Evolutionary conservation across 1,139 yeast genomes (phyloP).

Genomic region (Hemisphaericaspora xylanilytica): DNA sequence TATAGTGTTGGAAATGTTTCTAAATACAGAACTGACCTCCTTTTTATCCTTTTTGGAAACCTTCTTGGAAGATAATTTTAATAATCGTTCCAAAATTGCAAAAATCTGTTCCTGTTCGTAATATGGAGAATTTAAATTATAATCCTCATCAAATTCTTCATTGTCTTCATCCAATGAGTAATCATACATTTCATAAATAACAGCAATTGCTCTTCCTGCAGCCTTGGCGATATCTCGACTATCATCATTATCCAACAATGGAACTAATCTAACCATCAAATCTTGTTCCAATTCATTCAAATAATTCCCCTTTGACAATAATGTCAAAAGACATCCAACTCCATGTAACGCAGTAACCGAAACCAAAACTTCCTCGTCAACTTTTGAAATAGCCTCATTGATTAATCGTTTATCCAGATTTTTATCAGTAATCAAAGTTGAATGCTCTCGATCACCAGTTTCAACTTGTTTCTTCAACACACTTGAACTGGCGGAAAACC

Average conservation of each 20-base stretch:
- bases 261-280: slow-evolving; percentile 36
- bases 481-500: slow-evolving; percentile 38
- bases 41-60: slow-evolving; percentile 62
- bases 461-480: slow-evolving; percentile 32
- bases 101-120: slow-evolving; percentile 55
- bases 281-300: slow-evolving; percentile 44
- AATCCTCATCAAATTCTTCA: slow-evolving; percentile 41
- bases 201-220: slow-evolving; percentile 59
- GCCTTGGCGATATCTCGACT: slow-evolving; percentile 47
- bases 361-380: slow-evolving; percentile 36
- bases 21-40: slow-evolving; percentile 58
- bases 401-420: slow-evolving; percentile 38
- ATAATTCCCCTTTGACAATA: slow-evolving; percentile 38
- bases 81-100: slow-evolving; percentile 42
- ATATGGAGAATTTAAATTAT: slow-evolving; percentile 52
- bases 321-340: slow-evolving; percentile 44
- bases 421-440: slow-evolving; percentile 40
- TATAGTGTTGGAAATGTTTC: slow-evolving; percentile 57
- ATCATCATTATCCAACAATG: slow-evolving; percentile 43
- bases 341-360: slow-evolving; percentile 50
- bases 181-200: slow-evolving; percentile 57
- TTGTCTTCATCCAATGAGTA: slow-evolving; percentile 38
- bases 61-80: slow-evolving; percentile 54
- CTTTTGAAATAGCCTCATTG: slow-evolving; percentile 33
- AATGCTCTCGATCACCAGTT: slow-evolving; percentile 44